Evolutionary conservation across 305 asterid genomes (phyloP).

Genomic region (Rubia peregrina): DNA sequence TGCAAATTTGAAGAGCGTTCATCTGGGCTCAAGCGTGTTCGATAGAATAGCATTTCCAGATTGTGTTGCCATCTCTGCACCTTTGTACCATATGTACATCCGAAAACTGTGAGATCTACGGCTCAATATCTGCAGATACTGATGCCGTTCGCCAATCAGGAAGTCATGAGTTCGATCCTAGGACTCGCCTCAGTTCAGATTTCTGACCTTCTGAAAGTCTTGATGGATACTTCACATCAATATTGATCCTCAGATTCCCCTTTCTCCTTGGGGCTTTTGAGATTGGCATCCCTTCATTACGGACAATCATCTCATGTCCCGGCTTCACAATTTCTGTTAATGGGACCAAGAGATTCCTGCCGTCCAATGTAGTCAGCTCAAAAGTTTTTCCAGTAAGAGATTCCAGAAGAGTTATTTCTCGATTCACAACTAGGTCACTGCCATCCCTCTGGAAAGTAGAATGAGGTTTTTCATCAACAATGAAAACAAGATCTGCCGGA

Average conservation of each 20-base stretch:
- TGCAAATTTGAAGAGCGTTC: not conserved
- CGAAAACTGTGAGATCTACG: constrained; percentile 24
- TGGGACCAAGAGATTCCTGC: constrained; percentile 56
- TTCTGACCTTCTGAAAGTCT: constrained; percentile 66
- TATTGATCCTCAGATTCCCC: constrained; percentile 65
- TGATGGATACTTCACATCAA: constrained; percentile 69
- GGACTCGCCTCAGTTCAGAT: constrained; percentile 59
- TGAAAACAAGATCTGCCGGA: constrained; percentile 76
- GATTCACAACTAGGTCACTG: constrained; percentile 54
- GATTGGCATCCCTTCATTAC: constrained; percentile 88
- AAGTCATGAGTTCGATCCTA: constrained; percentile 52
- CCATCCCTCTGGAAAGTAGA: constrained; percentile 59
- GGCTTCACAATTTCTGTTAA: constrained; percentile 68
- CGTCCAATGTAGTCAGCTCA: constrained; percentile 63
- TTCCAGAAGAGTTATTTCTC: constrained; percentile 75
- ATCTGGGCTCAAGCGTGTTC: not conserved
- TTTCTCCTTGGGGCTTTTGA: constrained; percentile 68
- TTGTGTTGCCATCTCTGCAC: constrained; percentile 10
- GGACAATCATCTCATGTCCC: constrained; percentile 55
- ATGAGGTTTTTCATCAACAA: constrained; percentile 78
- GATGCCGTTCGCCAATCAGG: constrained; percentile 3
- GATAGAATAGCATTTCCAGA: not conserved
- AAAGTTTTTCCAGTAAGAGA: constrained; percentile 73
- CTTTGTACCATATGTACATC: constrained; percentile 29
- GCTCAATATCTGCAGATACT: constrained; percentile 15